Evolutionary conservation across 2,329 filamentous ascomycete species (phyloP), one percentile per base, ranked within the genome.

Genomic region (Clarireedia monteithiana): DNA sequence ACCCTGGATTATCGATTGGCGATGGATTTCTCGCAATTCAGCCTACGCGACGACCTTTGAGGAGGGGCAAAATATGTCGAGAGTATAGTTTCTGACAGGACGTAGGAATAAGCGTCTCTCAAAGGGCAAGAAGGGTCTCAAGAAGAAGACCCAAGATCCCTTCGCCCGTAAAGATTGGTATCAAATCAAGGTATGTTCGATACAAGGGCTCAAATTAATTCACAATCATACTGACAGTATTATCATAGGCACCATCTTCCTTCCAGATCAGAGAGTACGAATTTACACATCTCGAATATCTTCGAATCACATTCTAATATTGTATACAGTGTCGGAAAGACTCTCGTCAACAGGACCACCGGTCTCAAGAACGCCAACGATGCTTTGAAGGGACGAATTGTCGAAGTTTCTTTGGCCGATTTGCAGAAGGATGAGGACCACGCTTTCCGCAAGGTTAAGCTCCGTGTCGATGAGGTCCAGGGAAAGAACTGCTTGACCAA

Each of bases 311-410:
- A 59, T 61, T 62, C 70, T 73, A 68, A 75, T 65, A 59, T 62
- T 62, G 65, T 40, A 66, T 71, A 60, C 77, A 97, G 92, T 86
- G 92, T 97, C 75, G 94, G 94, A 77, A 99, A 99, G 84, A 99
- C 94, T 69, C 88, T 99, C 64, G 94, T 99, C 75, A 99, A 99
- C 88, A 88, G 94, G 72, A 96, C 94, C 71, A 96, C 91, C 70
- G 94, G 94, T 95, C 83, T 99, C 71, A 99, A 97, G 88, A 97
- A 97, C 81, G 94, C 94, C 75, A 99, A 97, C 83, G 94, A 99
- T 73, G 88, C 92, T 68, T 85, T 99, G 71, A 99, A 97, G 85
- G 94, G 94, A 74, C 89, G 94, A 72, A 95, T 99, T 79, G 85
- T 99, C 79, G 94, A 99, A 83, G 92, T 97, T 68, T 97, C 92